Evolutionary conservation across 1,284 basidiomycete genomes (phyloP), one percentile per base, ranked within the genome.

Genomic region (Ustilago curta): DNA sequence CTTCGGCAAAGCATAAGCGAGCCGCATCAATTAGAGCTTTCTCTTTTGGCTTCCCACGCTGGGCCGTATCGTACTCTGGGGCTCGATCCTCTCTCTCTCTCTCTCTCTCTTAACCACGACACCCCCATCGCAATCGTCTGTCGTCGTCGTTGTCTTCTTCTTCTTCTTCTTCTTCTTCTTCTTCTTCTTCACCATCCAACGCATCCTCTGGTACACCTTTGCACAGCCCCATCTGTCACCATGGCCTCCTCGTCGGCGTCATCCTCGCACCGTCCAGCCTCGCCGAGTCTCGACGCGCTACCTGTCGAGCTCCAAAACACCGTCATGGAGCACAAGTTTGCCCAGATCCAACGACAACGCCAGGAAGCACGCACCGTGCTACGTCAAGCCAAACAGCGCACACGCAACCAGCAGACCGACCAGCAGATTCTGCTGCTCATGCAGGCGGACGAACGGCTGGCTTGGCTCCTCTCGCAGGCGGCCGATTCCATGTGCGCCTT

Each of bases 391-490:
- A 63, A 76, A 29, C 64, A 69, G 53, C 62, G 57, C 8, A 51
- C 54, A 16, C 61, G 61, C 48, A 76, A 76, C 52, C 58, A 62
- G 37, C 59, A 71, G 56, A 69, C 73, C 42, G 73, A 76, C 32
- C 69, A 76, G 51, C 73, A 76, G 58, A 76, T 76, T 48, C 52
- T 76, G 37, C 64, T 71, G 5, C 65, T 76, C 31, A 76, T 76
- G 73, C 73, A 76, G 52, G 57, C 65, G 21, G 73, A 76, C 29
- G 69, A 76, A 35, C 60, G 73, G 7, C 61, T 76, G 3, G 73
- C 73, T 0, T 48, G 56, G 37, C 57, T 76, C 19, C 65, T 76
- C 23, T 65, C 73, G 11, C 69, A 76, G 19, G 73, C 73, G 5
- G 73, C 73, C 35, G 73, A 76, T 18, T 71, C 69, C 21, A 71